phyloP scores from a whole-genome alignment of 2,329 filamentous ascomycete species.

The Neofusicoccum cordaticola region DNA sequence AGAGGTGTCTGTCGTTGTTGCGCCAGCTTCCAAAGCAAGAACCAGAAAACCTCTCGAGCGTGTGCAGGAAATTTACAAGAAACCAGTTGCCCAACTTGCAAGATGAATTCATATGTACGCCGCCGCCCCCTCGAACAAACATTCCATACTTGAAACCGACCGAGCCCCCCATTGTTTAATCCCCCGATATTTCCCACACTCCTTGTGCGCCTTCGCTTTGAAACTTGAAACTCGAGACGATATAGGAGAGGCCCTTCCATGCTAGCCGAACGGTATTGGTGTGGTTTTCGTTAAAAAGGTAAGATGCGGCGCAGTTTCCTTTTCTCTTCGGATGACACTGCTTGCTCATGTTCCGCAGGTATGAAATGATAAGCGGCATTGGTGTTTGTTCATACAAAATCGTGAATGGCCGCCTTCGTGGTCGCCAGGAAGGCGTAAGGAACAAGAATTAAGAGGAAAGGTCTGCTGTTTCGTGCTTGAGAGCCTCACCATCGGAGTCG shows the following conservation, averaged over 20 bases:
- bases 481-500: constrained; percentile 14
- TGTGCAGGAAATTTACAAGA: neutral
- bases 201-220: constrained; percentile 12
- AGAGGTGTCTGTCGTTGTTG: neutral
- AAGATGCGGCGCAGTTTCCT: neutral
- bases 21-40: neutral
- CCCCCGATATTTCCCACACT: constrained; percentile 8
- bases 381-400: constrained; percentile 1
- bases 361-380: neutral
- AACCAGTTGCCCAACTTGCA: constrained; percentile 9
- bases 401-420: neutral
- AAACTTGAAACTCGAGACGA: constrained; percentile 12
- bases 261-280: constrained; percentile 6
- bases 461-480: constrained; percentile 3
- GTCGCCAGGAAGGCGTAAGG: neutral
- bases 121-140: neutral
- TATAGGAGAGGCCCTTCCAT: constrained; percentile 7
- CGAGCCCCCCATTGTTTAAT: neutral
- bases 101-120: constrained; percentile 13
- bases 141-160: constrained; percentile 8
- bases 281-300: constrained; percentile 1
- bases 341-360: neutral
- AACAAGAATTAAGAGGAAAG: neutral
- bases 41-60: neutral
- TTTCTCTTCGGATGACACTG: neutral